Conservation (phyloP, 2,329 filamentous ascomycete species). For the Colletotrichum karsti region DNA sequence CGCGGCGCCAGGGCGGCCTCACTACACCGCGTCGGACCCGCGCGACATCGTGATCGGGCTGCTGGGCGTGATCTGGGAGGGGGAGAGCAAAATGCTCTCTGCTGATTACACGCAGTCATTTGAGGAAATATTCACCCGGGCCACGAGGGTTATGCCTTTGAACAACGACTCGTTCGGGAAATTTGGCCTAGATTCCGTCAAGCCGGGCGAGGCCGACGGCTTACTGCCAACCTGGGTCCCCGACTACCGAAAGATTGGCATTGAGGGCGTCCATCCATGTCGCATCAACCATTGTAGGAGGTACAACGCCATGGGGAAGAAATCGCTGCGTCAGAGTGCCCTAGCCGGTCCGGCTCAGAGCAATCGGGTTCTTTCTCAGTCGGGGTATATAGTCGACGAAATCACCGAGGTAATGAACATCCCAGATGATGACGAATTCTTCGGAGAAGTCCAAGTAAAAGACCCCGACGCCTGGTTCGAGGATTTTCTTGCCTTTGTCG, state of each 20-base stretch:
- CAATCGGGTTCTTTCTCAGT: too few species aligned
- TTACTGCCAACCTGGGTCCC: conserved; percentile 30
- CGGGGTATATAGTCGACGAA: not conserved
- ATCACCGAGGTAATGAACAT: not conserved
- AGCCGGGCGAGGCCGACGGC: not conserved
- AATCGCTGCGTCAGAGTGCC: not conserved
- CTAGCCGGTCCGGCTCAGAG: too few species aligned
- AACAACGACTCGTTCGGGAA: not conserved
- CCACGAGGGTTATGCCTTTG: conserved; percentile 13
- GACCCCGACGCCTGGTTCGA: too few species aligned
- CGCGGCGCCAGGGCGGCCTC: conserved; percentile 8
- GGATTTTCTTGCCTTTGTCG: too few species aligned
- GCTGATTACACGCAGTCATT: conserved; percentile 20
- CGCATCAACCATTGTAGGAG: not conserved
- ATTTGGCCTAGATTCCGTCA: conserved; percentile 25
- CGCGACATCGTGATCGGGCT: conserved; percentile 32
- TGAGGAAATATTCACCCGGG: conserved; percentile 11
- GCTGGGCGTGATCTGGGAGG: conserved; percentile 25
- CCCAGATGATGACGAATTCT: too few species aligned
- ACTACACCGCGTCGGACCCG: conserved; percentile 32
- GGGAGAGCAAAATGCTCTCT: not conserved
- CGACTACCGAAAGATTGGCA: conserved; percentile 22
- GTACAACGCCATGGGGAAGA: too few species aligned
- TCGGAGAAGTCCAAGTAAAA: too few species aligned
- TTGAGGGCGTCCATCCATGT: not conserved